A percentile compares a stretch with the other conserved stretches of the same genome.
Evolutionary conservation across 1,139 yeast species (phyloP).

Genomic region (Suhomyces anneliseae): DNA sequence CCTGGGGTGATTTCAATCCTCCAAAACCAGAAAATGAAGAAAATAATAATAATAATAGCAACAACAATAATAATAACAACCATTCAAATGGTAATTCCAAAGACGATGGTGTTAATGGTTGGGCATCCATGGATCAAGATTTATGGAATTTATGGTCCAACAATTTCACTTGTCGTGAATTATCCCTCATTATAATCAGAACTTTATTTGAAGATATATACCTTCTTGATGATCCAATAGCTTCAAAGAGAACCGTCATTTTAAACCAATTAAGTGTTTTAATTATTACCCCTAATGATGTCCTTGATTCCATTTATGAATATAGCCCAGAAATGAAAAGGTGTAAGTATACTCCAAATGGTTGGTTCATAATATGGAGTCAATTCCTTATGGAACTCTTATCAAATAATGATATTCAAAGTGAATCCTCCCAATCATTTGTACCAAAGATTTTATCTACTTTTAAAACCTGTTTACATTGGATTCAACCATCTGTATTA

Average conservation of each 20-base stretch:
- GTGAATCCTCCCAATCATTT: conserved; percentile 45
- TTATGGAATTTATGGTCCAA: conserved; percentile 73
- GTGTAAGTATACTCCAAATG: conserved; percentile 68
- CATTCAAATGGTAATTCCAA: conserved; percentile 5
- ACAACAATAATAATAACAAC: conserved; percentile 3
- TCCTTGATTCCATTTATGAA: conserved; percentile 68
- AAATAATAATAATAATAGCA: conserved; percentile 1
- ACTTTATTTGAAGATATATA: conserved; percentile 94
- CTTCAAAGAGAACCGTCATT: conserved; percentile 74
- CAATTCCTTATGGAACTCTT: conserved; percentile 57
- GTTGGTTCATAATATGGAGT: conserved; percentile 88
- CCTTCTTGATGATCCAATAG: conserved; percentile 85
- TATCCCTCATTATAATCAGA: conserved; percentile 74
- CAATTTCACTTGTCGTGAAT: conserved; percentile 64
- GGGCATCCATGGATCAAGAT: conserved; percentile 86
- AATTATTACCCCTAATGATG: conserved; percentile 69
- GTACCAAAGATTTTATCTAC: conserved; percentile 75
- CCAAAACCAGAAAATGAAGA: neutral
- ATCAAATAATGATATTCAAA: conserved; percentile 30
- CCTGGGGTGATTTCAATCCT: conserved; percentile 69
- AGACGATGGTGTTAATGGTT: conserved; percentile 61
- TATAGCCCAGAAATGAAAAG: conserved; percentile 61
- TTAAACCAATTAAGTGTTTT: conserved; percentile 82
- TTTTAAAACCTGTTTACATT: conserved; percentile 83
- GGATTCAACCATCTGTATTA: conserved; percentile 82